A percentile compares a stretch with the other conserved stretches of the same genome.
Evolutionary conservation across 1,139 yeast species (phyloP).

Genomic region (Diutina ranongensis): DNA sequence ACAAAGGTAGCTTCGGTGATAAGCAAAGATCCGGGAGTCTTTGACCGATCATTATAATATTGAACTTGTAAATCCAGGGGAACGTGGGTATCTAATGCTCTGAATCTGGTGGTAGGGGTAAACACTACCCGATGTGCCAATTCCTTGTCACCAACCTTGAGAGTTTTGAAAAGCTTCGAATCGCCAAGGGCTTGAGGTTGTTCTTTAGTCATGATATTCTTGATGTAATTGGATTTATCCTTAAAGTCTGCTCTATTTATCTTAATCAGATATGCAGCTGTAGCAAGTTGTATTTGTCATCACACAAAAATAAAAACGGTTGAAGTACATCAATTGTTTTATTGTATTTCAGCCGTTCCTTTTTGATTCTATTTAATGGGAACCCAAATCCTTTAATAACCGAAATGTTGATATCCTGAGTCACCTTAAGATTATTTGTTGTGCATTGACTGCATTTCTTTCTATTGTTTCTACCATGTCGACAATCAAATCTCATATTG

Average conservation of each 20-base stretch:
- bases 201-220: constrained; percentile 2
- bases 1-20: constrained; percentile 24
- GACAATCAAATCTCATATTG: too few relatives aligned
- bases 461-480: too few relatives aligned
- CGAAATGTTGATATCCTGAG: too few relatives aligned
- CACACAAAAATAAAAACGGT: not conserved
- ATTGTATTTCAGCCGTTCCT: too few relatives aligned
- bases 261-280: not conserved
- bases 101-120: constrained; percentile 8
- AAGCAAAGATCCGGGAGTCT: constrained; percentile 23
- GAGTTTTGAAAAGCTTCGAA: constrained; percentile 7
- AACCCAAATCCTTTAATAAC: too few relatives aligned
- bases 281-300: not conserved
- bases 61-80: constrained; percentile 14
- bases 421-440: too few relatives aligned
- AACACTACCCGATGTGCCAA: constrained; percentile 7
- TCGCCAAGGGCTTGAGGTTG: not conserved
- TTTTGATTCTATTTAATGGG: too few relatives aligned
- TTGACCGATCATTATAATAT: constrained; percentile 22
- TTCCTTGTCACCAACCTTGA: constrained; percentile 8
- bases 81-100: constrained; percentile 7
- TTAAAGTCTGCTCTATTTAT: not conserved
- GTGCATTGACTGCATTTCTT: too few relatives aligned
- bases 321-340: too few relatives aligned
- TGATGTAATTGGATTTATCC: not conserved